Base-by-base conservation (phyloP, 2,329 filamentous ascomycete genomes). In the Talaromyces sp. region DNA sequence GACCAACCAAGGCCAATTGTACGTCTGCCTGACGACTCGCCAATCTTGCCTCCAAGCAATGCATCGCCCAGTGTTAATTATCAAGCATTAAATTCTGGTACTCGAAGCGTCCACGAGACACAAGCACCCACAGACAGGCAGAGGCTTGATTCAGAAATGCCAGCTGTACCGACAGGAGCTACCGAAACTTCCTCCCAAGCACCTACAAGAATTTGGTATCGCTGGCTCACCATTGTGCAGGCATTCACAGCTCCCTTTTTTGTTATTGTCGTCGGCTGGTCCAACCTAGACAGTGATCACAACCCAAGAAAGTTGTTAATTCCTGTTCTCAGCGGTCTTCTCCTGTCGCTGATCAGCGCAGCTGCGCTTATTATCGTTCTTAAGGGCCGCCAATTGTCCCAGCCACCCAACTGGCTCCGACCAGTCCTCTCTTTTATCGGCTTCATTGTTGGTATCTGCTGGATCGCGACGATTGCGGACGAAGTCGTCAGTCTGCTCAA, bases 401-500 rank as follows among this genome's bases (percentile, higher is more conserved):
- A 85, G 55, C 83, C 81, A 35, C 86, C 88, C 31, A 89, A 90
- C 0, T 85, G 82, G 64, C 90, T 90, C 74, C 88, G 92, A 61
- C 88, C 88, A 54, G 70, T 93, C 26, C 81, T 97, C 52, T 96
- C 92, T 70, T 91, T 96, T 69, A 79, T 95, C 38, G 94, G 95
- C 7, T 99, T 99, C 70, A 80, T 89, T 9, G 95, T 97, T 61
- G 87, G 89, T 63, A 94, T 97, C 60, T 89, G 91, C 26, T 99
- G 95, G 94, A 97, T 97, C 67, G 94, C 91, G 43, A 94, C 91
- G 1, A 92, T 99, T 67, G 93, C 94, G 1, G 91, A 91, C 38
- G 93, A 99, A 78, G 94, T 99, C 5, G 94, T 99, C 5, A 92
- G 91, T 32, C 89, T 97, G 6, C 83, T 99, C 64, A 97, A 99